Conservation (phyloP, 202 grass and related monocot genomes). For the Dendrocalamus latiflorus region DNA sequence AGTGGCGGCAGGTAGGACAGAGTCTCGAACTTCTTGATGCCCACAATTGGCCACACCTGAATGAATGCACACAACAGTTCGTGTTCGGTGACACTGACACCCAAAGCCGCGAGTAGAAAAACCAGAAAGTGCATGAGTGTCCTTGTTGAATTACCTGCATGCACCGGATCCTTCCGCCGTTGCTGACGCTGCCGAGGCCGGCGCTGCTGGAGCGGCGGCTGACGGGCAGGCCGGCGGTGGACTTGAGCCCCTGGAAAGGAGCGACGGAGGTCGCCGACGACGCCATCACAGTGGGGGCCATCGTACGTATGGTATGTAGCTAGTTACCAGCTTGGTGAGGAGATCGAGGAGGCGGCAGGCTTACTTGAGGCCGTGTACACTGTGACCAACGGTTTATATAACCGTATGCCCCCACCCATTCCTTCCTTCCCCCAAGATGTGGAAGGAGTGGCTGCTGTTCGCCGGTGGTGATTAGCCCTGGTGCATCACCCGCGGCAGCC, state of each 20-base stretch:
- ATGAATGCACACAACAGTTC: neutral
- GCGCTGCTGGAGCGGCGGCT: constrained; percentile 2
- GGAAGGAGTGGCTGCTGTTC: constrained; percentile 39
- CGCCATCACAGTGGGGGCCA: constrained; percentile 29
- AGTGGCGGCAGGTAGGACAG: constrained; percentile 64
- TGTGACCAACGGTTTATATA: neutral
- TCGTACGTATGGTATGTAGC: neutral
- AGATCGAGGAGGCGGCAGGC: constrained; percentile 5
- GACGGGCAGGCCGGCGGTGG: constrained; percentile 2
- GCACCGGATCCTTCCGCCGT: constrained; percentile 39
- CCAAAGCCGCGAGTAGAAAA: neutral
- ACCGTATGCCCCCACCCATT: neutral
- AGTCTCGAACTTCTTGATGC: constrained; percentile 71
- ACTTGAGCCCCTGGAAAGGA: constrained; percentile 23
- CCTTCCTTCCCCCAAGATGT: neutral
- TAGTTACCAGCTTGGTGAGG: neutral
- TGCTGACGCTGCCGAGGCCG: constrained; percentile 27
- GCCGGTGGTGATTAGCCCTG: neutral
- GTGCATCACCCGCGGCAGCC: neutral
- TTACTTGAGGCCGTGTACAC: neutral
- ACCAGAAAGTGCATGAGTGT: neutral
- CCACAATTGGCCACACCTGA: constrained; percentile 42
- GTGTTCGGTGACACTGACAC: neutral
- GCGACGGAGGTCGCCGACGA: constrained; percentile 9
- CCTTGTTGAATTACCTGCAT: constrained; percentile 38